phyloP scores from a whole-genome alignment of 139 green algal species.

The Cymbomonas tetramitiformis region DNA sequence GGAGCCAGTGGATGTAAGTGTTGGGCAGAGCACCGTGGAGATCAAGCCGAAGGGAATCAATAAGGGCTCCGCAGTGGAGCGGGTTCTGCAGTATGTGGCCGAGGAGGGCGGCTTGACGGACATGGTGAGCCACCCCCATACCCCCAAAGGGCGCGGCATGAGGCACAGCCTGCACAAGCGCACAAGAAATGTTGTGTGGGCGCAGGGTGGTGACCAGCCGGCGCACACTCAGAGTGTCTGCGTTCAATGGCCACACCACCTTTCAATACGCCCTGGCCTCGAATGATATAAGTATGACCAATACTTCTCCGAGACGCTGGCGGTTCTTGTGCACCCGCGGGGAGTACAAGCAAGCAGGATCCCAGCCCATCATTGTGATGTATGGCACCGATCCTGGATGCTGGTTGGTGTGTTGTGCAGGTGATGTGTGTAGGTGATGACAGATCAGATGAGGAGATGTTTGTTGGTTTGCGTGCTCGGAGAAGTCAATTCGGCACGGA shows the following conservation, averaged over 20 bases:
- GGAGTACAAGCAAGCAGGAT: no score
- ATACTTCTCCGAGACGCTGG: neutral
- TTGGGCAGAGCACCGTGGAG: conserved; percentile 65
- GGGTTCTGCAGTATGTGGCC: conserved; percentile 46
- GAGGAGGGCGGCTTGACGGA: conserved; percentile 15
- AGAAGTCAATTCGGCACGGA: conserved; percentile 61
- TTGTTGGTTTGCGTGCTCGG: conserved; percentile 51
- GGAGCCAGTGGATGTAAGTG: conserved; percentile 73
- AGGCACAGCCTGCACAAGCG: no score
- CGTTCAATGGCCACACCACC: no score
- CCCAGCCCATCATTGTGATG: no score
- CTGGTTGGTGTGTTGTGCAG: no score
- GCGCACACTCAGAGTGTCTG: no score
- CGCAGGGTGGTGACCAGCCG: no score
- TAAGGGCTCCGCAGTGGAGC: conserved; percentile 65
- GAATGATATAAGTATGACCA: conserved; percentile 22
- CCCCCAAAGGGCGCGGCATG: no score
- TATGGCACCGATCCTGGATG: no score
- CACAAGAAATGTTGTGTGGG: no score
- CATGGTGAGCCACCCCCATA: no score
- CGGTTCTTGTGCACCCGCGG: neutral
- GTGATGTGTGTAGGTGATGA: conserved; percentile 98
- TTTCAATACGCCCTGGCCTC: no score
- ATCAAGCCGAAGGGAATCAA: conserved; percentile 71
- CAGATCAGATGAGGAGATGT: conserved; percentile 96